phyloP scores from a whole-genome alignment of 2,329 filamentous ascomycete genomes.

The Pochonia chlamydosporia region DNA sequence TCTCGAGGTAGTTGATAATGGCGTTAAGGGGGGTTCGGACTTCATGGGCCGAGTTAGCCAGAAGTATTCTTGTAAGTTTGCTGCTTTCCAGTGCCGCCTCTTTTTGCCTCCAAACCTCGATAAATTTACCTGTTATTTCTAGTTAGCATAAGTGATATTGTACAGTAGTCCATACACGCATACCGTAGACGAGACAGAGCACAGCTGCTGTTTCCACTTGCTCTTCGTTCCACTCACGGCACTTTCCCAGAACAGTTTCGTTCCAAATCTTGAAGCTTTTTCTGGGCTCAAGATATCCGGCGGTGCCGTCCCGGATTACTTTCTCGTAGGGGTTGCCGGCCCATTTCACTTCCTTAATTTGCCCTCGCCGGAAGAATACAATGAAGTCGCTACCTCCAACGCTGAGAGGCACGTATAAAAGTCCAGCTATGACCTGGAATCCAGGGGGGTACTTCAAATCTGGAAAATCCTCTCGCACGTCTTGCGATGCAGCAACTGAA shows the following conservation, averaged over 20 bases:
- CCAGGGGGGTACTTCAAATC: slow-evolving; percentile 76
- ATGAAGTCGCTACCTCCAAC: slow-evolving; percentile 77
- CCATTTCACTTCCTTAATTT: slow-evolving; percentile 74
- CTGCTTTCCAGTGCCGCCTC: slow-evolving; percentile 78
- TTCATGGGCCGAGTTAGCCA: slow-evolving; percentile 88
- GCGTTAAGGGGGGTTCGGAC: slow-evolving; percentile 87
- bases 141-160: slow-evolving; percentile 7
- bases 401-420: slow-evolving; percentile 77
- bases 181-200: slow-evolving; percentile 79
- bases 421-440: slow-evolving; percentile 69
- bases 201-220: slow-evolving; percentile 86
- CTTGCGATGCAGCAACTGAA: slow-evolving; percentile 71
- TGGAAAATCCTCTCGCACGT: slow-evolving; percentile 70
- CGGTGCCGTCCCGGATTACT: slow-evolving; percentile 63
- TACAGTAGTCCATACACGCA: slow-evolving; percentile 18
- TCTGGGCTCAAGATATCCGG: slow-evolving; percentile 69
- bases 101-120: slow-evolving; percentile 89
- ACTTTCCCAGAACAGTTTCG: slow-evolving; percentile 75
- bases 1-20: slow-evolving; percentile 92
- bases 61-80: slow-evolving; percentile 68
- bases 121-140: slow-evolving; percentile 55
- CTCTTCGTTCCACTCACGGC: slow-evolving; percentile 82
- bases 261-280: slow-evolving; percentile 77
- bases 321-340: slow-evolving; percentile 85
- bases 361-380: slow-evolving; percentile 79